Conservation (phyloP, 805 yeast species). For the Hanseniaspora lachancei region DNA sequence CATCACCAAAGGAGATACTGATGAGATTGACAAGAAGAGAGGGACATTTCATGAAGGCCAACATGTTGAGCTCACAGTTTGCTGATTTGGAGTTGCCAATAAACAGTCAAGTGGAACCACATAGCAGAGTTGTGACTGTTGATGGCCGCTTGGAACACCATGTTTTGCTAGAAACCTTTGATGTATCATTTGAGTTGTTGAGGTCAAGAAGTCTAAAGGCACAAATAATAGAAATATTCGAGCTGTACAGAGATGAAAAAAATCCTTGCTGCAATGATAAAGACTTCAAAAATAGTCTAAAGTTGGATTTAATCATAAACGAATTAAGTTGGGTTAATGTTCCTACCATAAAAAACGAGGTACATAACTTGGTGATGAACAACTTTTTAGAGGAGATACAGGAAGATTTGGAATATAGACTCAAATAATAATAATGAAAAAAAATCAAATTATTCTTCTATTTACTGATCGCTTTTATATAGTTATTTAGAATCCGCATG, state of each 20-base stretch:
- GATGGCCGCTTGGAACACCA: conserved; percentile 16
- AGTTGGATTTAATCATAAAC: conserved; percentile 6
- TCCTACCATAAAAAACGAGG: conserved; percentile 11
- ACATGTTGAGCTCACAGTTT: conserved; percentile 72
- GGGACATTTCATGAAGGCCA: conserved; percentile 76
- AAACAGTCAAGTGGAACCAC: conserved; percentile 24
- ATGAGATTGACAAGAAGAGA: conserved; percentile 50
- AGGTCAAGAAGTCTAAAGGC: conserved; percentile 8
- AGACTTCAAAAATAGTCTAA: conserved; percentile 1
- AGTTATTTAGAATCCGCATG: too few species aligned
- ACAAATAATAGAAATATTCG: conserved; percentile 12
- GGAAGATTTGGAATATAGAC: neutral
- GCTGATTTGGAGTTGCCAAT: conserved; percentile 60
- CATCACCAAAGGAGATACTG: conserved; percentile 47
- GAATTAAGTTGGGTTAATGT: conserved; percentile 11
- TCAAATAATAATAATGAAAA: neutral
- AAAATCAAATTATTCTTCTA: neutral
- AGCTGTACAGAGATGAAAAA: conserved; percentile 11
- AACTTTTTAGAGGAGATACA: conserved; percentile 1
- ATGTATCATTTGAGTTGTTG: conserved; percentile 9
- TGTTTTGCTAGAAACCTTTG: conserved; percentile 10
- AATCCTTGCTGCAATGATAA: conserved; percentile 8
- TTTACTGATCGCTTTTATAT: neutral
- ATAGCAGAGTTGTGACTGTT: conserved; percentile 25
- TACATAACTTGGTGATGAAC: neutral